Evolutionary conservation across 805 yeast species (phyloP), one percentile per base, ranked within the genome.

Genomic region (Zygotorulaspora danielsina): DNA sequence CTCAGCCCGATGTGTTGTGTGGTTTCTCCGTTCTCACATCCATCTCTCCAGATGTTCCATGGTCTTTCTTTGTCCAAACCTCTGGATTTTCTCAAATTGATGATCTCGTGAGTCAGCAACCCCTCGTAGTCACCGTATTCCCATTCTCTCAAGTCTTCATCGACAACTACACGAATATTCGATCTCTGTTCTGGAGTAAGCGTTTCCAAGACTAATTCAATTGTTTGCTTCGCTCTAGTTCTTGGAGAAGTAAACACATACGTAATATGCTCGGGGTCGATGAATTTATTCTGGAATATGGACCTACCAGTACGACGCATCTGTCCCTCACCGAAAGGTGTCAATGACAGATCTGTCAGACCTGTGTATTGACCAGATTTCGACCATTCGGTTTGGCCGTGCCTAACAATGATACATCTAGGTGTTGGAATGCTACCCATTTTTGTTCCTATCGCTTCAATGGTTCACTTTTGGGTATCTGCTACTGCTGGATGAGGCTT

Each of bases 121-220:
- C 97, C 97, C 69, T 90, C 97, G 61, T 90, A 90, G 56, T 85
- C 93, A 50, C 97, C 97, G 55, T 90, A 90, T 50, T 86, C 94
- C 97, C 97, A 90, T 65, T 90, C 97, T 51, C 93, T 75, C 35
- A 88, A 64, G 53, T 86, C 88, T 34, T 84, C 78, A 46, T 79
- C 81, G 13, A 71, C 71, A 41, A 67, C 63, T 31, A 72, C 53
- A 6, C 71, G 66, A 34, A 80, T 70, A 5, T 61, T 47, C 7
- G 67, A 47, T 43, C 64, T 69, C 12, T 68, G 64, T 18, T 66
- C 68, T 10, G 65, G 70, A 17, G 70, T 68, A 32, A 79, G 55
- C 3, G 66, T 57, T 41, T 72, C 75, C 30, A 83, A 61, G 12
- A 88, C 66, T 44, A 88, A 67, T 12, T 81, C 73, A 36, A 78